Base-by-base conservation (phyloP, 2,329 filamentous ascomycete species). In the Biscogniauxia mediterranea region DNA sequence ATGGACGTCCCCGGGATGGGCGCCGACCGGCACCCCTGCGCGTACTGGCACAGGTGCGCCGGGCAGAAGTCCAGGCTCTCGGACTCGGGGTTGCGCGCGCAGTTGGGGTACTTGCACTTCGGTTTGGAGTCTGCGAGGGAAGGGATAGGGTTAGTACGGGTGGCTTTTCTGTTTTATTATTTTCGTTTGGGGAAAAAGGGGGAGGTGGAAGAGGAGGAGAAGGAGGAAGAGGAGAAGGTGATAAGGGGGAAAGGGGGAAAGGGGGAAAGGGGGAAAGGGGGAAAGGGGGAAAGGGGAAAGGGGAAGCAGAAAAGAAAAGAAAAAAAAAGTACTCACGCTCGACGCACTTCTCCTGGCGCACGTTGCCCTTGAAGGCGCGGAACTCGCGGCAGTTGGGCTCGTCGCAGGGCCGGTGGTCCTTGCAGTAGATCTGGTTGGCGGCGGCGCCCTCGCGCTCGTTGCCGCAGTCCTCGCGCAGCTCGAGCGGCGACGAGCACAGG, bases 401-500 rank as follows among this genome's bases (percentile, higher is more conserved):
- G 6, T 56, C 58, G 52, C 66, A 68, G 3, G 38, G 38, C 42
- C 60, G 57, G 26, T 71, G 68, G 46, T 67, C 65, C 1, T 59
- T 55, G 60, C 68, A 70, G 53, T 64, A 64, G 20, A 63, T 9
- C 9, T 53, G 61, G 9, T 66, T 68, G 20, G 26, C 23, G 3
- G 63, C 25, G 5, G 60, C 55, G 23, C 61, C 64, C 42, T 69
- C 64, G 53, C 65, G 60, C 7, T 65, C 52, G 2, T 63, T 64
- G 1, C 46, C 57, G 56, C 68, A 71, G 32, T 59, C 56, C n/a
- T 56, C 59, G 20, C 52, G 59, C 1, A 58, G 56, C 19, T 59
- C 26, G 25, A 66, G 50, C 11, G 64, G 62, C 13, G 63, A 64
- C 55, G 59, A 53, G 56, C 69, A 71, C 50, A 66, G 60, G 58